Evolutionary conservation across 306 rosid genomes (phyloP).

Genomic region (Notholithocarpus densiflorus): DNA sequence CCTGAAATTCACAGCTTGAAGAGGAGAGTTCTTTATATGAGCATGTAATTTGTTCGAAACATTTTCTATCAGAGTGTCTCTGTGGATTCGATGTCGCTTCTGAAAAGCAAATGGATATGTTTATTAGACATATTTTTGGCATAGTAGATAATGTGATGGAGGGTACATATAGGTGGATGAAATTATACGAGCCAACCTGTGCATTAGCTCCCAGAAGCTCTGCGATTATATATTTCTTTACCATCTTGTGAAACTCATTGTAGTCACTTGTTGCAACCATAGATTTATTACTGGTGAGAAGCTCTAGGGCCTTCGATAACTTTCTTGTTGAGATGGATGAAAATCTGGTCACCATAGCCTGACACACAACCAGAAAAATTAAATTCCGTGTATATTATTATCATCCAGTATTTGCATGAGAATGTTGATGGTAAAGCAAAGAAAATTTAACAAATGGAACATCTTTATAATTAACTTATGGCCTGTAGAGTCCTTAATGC

Average conservation of each 20-base stretch:
- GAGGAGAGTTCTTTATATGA: constrained; percentile 41
- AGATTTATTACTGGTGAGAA: constrained; percentile 69
- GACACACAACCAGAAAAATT: constrained; percentile 7
- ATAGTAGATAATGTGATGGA: background rate
- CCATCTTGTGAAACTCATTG: constrained; percentile 75
- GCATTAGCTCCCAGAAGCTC: constrained; percentile 72
- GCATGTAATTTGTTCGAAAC: constrained; percentile 39
- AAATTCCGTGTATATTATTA: no score
- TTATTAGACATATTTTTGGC: background rate
- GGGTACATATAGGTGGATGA: background rate
- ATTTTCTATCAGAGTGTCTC: constrained; percentile 65
- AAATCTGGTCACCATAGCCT: constrained; percentile 91
- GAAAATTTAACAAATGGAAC: background rate
- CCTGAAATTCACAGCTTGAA: constrained; percentile 58
- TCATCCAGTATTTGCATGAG: no score
- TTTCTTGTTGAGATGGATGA: constrained; percentile 80
- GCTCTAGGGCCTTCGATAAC: constrained; percentile 58
- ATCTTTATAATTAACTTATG: background rate
- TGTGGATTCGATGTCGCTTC: constrained; percentile 66
- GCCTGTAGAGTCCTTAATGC: background rate
- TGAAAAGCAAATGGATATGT: constrained; percentile 27
- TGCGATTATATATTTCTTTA: constrained; percentile 59
- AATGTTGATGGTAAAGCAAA: no score
- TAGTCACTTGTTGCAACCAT: constrained; percentile 93
- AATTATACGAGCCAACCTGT: constrained; percentile 44